phyloP scores from a whole-genome alignment of 768 basidiomycete genomes.

The Phanerochaete carnosa region DNA sequence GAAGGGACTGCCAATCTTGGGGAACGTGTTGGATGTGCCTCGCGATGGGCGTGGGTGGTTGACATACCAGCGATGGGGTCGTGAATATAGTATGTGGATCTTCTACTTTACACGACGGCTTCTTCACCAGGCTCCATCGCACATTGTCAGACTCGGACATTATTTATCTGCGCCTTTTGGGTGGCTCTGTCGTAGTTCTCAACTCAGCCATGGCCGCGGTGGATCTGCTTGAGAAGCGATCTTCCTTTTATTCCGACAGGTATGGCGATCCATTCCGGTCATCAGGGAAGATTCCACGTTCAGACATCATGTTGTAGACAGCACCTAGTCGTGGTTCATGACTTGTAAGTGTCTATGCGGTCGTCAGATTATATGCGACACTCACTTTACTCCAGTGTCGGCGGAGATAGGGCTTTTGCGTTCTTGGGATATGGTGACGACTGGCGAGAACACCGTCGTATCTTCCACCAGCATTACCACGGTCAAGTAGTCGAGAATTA shows the following conservation, averaged over 20 bases:
- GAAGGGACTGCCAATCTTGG: neutral
- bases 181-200: constrained; percentile 10
- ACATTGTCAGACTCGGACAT: constrained; percentile 10
- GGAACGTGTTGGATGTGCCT: neutral
- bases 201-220: constrained; percentile 9
- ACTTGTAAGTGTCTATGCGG: neutral
- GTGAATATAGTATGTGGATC: neutral
- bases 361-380: too few species aligned
- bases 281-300: neutral
- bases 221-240: constrained; percentile 19
- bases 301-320: neutral
- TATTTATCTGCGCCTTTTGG: constrained; percentile 12
- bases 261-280: neutral
- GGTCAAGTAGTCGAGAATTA: constrained; percentile 15
- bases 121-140: neutral
- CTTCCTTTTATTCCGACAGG: constrained; percentile 17
- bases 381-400: neutral
- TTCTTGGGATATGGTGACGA: constrained; percentile 4
- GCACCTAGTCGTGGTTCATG: neutral
- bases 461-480: constrained; percentile 6
- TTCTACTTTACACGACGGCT: neutral
- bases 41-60: neutral
- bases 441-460: constrained; percentile 9
- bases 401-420: constrained; percentile 1
- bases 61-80: neutral